These are phyloP conservation scores for Saccharomycopsis oosterbeekiorum DNA, from an alignment of 805 yeast species.

Conservation along the genomic window DNA sequence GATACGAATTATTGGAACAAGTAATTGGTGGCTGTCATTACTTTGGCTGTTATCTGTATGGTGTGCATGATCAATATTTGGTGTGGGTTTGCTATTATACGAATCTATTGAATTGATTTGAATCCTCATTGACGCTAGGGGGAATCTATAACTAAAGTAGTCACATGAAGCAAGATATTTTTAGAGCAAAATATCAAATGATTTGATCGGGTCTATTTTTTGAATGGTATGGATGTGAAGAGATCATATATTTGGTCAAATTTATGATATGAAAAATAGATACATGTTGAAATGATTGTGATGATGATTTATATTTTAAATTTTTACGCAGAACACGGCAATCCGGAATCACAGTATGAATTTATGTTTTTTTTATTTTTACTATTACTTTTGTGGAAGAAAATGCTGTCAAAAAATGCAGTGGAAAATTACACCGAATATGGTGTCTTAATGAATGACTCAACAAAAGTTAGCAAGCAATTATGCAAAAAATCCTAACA, in stretches of 20 bases:
- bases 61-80: conserved; percentile 20
- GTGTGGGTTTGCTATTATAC: conserved; percentile 43
- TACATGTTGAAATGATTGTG: no score
- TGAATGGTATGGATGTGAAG: no score
- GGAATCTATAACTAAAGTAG: neutral
- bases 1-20: conserved; percentile 41
- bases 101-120: conserved; percentile 58
- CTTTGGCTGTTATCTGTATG: conserved; percentile 26
- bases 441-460: no score
- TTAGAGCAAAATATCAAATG: neutral
- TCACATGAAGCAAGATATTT: neutral
- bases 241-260: no score
- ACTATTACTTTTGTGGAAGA: neutral
- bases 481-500: no score
- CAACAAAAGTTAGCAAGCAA: no score
- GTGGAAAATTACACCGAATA: neutral
- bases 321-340: neutral
- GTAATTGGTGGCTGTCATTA: conserved; percentile 19
- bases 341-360: neutral
- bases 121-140: conserved; percentile 27
- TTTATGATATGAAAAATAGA: no score
- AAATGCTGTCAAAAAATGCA: neutral
- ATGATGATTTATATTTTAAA: neutral
- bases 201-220: no score
- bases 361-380: no score